Evolutionary conservation across 495 filamentous ascomycete species (phyloP).

Genomic region (Tuber umbilicatum): DNA sequence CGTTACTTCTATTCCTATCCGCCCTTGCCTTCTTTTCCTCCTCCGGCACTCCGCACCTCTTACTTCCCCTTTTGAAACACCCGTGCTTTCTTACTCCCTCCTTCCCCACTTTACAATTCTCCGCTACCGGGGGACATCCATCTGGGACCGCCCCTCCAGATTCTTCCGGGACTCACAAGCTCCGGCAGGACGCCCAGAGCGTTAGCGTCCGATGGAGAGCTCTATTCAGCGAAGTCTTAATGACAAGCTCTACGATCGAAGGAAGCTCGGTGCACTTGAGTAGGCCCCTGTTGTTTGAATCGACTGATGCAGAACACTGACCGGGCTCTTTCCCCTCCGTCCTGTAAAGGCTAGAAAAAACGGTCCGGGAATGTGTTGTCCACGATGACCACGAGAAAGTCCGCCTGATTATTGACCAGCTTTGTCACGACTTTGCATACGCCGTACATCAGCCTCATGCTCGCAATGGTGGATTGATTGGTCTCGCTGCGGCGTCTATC

Average conservation of each 20-base stretch:
- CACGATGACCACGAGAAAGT: conserved; percentile 70
- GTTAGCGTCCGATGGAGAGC: conserved; percentile 61
- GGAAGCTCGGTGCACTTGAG: conserved; percentile 95
- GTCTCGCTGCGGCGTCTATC: conserved; percentile 91
- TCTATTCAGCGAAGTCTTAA: conserved; percentile 84
- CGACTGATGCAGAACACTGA: conserved; percentile 22
- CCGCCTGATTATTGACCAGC: conserved; percentile 80
- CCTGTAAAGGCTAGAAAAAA: conserved; percentile 66
- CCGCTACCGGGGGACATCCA: not conserved
- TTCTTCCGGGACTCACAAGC: not conserved
- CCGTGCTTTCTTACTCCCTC: not conserved
- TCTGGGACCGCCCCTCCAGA: not conserved
- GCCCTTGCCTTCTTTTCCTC: not conserved
- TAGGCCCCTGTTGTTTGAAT: conserved; percentile 49
- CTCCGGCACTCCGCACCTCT: not conserved
- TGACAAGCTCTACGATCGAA: conserved; percentile 97
- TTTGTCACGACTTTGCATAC: conserved; percentile 97
- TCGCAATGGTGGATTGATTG: conserved; percentile 92
- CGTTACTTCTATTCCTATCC: not conserved
- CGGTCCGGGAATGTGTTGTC: conserved; percentile 77
- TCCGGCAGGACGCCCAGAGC: not conserved
- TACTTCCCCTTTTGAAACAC: not conserved
- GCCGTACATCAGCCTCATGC: conserved; percentile 96
- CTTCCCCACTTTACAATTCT: not conserved
- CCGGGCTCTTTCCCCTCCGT: conserved; percentile 4